These are phyloP conservation scores for Breviolum minutum DNA, from an alignment of 73 alveolate genomes.

Conservation along the genomic window DNA sequence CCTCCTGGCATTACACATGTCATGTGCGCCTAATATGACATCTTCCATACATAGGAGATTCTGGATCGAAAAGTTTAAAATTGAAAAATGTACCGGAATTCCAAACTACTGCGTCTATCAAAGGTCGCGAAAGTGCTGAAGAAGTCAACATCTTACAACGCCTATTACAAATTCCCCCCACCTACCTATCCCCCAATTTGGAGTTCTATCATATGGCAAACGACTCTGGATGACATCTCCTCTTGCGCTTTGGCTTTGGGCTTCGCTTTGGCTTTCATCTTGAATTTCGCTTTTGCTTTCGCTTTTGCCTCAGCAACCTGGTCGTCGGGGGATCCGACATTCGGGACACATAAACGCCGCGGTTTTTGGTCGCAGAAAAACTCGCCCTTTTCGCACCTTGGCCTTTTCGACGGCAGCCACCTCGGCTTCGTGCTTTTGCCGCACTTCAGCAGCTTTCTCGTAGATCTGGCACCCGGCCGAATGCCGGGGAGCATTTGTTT, in stretches of 20 bases:
- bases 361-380: not conserved
- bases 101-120: no score
- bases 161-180: not conserved
- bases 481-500: no score
- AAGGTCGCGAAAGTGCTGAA: no score
- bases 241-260: not conserved
- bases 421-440: not conserved
- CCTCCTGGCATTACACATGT: not conserved
- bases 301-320: conserved; percentile 41
- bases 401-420: not conserved
- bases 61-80: no score
- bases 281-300: conserved; percentile 40
- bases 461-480: not conserved
- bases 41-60: no score
- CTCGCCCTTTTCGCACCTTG: not conserved
- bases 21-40: no score
- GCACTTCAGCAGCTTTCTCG: not conserved
- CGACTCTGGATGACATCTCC: not conserved
- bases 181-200: not conserved
- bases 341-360: not conserved
- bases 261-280: conserved; percentile 53
- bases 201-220: not conserved
- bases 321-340: no score
- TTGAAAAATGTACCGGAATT: no score
- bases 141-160: no score